Evolutionary conservation across 2,329 filamentous ascomycete species (phyloP).

Genomic region (Shiraia sp.): DNA sequence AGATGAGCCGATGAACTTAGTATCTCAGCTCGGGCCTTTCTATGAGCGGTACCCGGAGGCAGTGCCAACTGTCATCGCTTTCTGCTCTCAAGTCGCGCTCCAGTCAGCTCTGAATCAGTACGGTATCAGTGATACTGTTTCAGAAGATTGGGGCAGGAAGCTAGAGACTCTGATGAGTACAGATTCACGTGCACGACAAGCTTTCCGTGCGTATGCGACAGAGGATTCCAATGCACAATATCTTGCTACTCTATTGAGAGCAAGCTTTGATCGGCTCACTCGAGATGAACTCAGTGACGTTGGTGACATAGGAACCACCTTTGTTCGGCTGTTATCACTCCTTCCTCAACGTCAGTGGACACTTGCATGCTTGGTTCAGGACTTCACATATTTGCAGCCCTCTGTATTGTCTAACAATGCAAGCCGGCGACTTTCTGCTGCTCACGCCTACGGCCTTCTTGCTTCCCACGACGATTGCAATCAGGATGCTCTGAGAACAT

Average conservation of each 20-base stretch:
- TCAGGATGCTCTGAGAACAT: constrained; percentile 46
- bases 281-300: constrained; percentile 46
- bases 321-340: constrained; percentile 60
- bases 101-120: constrained; percentile 58
- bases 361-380: constrained; percentile 33
- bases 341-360: constrained; percentile 53
- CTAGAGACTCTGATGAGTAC: constrained; percentile 74
- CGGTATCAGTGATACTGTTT: constrained; percentile 57
- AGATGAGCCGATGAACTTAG: constrained; percentile 27
- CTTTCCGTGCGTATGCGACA: constrained; percentile 57
- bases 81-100: constrained; percentile 66
- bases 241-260: constrained; percentile 48
- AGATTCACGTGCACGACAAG: constrained; percentile 66
- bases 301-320: constrained; percentile 52
- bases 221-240: constrained; percentile 38
- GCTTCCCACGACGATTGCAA: constrained; percentile 63
- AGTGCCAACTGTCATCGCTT: constrained; percentile 71
- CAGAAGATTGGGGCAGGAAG: constrained; percentile 83
- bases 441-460: constrained; percentile 75
- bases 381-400: constrained; percentile 57
- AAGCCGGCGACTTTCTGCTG: constrained; percentile 66
- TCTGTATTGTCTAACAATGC: constrained; percentile 73
- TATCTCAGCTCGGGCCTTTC: constrained; percentile 35
- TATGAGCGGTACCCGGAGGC: constrained; percentile 51
- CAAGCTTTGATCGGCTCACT: constrained; percentile 51